Conservation (phyloP, 441 rosid genomes). For the Sinapis alba region DNA sequence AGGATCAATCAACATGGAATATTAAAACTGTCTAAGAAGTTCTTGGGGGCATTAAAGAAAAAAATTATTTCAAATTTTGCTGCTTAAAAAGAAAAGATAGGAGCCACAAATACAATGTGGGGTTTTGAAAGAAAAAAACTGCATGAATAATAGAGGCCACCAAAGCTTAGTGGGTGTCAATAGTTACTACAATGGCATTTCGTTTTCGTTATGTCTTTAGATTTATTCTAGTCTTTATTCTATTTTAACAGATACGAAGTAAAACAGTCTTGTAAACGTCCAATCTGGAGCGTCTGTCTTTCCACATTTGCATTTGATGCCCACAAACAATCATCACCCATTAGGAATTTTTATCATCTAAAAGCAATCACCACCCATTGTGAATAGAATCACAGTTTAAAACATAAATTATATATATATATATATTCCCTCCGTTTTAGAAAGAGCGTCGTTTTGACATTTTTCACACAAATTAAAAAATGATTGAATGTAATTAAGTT, state of each 20-base stretch:
- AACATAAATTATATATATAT: background rate
- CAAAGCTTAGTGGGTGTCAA: background rate
- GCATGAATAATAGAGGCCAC: slow-evolving; percentile 12
- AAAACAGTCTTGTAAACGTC: background rate
- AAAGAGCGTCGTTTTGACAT: no score
- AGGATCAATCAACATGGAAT: slow-evolving; percentile 16
- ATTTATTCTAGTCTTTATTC: background rate
- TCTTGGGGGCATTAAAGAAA: background rate
- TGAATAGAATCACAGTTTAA: background rate
- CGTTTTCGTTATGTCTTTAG: background rate
- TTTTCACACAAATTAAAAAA: no score
- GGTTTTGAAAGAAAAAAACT: background rate
- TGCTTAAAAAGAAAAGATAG: background rate
- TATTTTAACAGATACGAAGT: background rate
- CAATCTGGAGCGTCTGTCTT: background rate
- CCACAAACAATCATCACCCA: slow-evolving; percentile 1
- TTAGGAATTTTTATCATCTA: background rate
- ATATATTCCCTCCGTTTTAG: no score
- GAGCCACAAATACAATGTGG: slow-evolving; percentile 24
- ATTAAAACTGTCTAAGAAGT: slow-evolving; percentile 4
- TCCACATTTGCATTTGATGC: background rate
- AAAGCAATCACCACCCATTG: background rate
- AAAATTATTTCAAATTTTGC: background rate
- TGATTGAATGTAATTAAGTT: no score
- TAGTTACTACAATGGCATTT: background rate